phyloP scores from a whole-genome alignment of 148 eudicot genomes.

The Silene latifolia region DNA sequence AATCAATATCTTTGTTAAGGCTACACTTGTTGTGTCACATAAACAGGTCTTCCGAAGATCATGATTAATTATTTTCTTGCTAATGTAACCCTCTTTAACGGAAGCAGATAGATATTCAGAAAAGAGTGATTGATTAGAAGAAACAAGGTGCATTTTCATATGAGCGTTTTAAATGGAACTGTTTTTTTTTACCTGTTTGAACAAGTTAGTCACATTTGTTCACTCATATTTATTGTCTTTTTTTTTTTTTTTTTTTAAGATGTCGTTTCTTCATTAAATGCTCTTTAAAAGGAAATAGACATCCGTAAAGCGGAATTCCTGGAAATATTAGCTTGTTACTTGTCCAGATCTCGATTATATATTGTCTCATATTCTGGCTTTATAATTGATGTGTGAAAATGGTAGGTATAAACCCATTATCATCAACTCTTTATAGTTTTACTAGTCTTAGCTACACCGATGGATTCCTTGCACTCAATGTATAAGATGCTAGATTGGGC shows the following conservation, averaged over 20 bases:
- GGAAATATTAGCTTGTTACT: background rate
- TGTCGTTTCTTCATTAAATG: background rate
- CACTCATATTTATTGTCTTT: background rate
- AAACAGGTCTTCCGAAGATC: background rate
- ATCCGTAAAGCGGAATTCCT: background rate
- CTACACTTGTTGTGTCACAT: background rate
- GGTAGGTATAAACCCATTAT: background rate
- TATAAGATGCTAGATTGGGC: conserved; percentile 3
- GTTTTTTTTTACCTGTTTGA: background rate
- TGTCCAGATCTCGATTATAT: background rate
- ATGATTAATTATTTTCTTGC: background rate
- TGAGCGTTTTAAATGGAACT: background rate
- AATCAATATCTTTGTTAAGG: background rate
- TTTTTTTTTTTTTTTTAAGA: no score
- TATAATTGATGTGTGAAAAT: background rate
- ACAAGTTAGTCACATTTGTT: background rate
- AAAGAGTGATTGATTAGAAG: background rate
- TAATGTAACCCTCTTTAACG: background rate
- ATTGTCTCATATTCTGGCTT: background rate
- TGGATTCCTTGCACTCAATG: conserved; percentile 7
- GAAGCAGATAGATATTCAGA: background rate
- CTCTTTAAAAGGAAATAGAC: background rate
- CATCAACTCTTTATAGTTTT: background rate
- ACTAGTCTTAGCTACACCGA: background rate
- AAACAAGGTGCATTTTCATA: background rate